phyloP scores from a whole-genome alignment of 2,329 filamentous ascomycete species.

The Fusarium sp. region DNA sequence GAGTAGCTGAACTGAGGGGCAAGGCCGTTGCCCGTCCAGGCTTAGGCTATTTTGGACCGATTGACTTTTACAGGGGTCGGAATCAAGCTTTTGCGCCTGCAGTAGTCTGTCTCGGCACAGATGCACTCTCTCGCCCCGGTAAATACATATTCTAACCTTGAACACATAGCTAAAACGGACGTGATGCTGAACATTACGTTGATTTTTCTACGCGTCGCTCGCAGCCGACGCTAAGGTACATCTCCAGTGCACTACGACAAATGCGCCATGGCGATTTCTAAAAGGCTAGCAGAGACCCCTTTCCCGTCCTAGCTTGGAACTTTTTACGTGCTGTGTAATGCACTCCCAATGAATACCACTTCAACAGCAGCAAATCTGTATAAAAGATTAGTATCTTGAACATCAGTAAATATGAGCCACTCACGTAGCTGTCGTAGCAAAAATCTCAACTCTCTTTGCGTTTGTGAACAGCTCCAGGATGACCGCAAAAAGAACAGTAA shows the following conservation, averaged over 20 bases:
- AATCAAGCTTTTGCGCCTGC: neutral
- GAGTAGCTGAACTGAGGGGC: neutral
- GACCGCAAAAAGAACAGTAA: too few relatives aligned
- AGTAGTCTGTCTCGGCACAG: neutral
- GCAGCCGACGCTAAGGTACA: too few relatives aligned
- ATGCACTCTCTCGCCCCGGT: neutral
- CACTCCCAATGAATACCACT: too few relatives aligned
- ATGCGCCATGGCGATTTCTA: rapidly evolving
- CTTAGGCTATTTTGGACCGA: neutral
- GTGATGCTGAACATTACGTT: rapidly evolving
- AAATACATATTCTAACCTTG: neutral
- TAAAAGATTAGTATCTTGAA: too few relatives aligned
- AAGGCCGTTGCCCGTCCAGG: rapidly evolving
- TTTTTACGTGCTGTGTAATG: too few relatives aligned
- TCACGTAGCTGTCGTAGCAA: too few relatives aligned
- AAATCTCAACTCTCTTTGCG: too few relatives aligned
- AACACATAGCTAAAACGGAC: rapidly evolving
- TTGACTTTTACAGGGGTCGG: too few relatives aligned
- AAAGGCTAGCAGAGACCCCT: rapidly evolving
- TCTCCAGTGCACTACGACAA: too few relatives aligned
- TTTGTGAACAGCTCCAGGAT: too few relatives aligned
- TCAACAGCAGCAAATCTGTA: too few relatives aligned
- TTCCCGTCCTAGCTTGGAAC: rapidly evolving
- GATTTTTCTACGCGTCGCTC: rapidly evolving
- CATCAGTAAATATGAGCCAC: too few relatives aligned